Base-by-base conservation (phyloP, 192 early-diverging fungal species). In the Obelidium mucronatum region DNA sequence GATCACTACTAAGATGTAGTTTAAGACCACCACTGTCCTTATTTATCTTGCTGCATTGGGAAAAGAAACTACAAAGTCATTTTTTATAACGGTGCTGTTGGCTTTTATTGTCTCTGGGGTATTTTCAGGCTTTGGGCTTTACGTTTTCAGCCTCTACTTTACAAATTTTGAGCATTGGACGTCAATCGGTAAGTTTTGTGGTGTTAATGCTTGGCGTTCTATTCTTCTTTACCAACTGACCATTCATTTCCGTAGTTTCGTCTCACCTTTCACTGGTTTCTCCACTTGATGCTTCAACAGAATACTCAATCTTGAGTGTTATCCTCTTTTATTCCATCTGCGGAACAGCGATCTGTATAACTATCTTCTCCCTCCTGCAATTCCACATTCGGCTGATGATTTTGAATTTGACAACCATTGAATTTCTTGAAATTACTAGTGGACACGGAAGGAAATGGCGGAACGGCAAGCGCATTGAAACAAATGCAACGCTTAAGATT, bases 11-110 rank as follows among this genome's bases (percentile, higher is more conserved):
- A 26, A 58, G 0, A 24, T 24, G 11, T 58, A 8, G 17, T 8
- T 31, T 0, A 11, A 58, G 86, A 87, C 55, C 86, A 87, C 52
- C 86, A 87, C 64, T 87, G 86, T 78, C 73, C 71, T 11, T 87
- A 75, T 48, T 71, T 87, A 28, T 78, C 69, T 33, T 82, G 81
- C 4, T 86, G 83, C 74, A 85, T 87, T 36, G 86, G 86, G 22
- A 56, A 52, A 36, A 13, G 19, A 15, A 87, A 87, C 64, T 87
- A 87, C 65, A 28, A 55, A 13, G n/a, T 4, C 75, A 4, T 86
- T 86, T 61, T 74, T 84, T 61, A 52, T 30, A 13, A 75, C 77
- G 0, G 26, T 85, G 0, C 2, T 76, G 8, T 48, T 81, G 22
- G 81, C 61, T 30, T 36, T 19, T 1, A 26, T 85, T 6, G 17